Conservation (phyloP, 352 stramenopile genomes). For the Peronospora destructor region DNA sequence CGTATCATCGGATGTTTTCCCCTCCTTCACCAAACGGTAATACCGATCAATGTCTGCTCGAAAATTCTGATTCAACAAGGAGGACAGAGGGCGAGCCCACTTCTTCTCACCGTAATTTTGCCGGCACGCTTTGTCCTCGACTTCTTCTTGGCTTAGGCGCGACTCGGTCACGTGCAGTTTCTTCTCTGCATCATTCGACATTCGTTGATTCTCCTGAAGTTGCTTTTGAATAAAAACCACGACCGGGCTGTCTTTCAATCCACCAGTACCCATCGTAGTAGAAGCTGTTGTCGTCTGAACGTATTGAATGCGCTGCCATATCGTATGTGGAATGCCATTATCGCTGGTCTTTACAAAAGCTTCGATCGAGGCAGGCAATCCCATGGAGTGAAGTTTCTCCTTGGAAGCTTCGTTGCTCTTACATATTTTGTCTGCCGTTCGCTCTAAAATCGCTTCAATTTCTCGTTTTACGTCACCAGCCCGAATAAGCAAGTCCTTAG, state of each 20-base stretch:
- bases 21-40: slow-evolving; percentile 64
- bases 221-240: slow-evolving; percentile 38
- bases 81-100: slow-evolving; percentile 54
- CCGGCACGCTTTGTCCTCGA: slow-evolving; percentile 59
- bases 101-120: slow-evolving; percentile 55
- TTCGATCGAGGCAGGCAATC: slow-evolving; percentile 70
- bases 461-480: slow-evolving; percentile 45
- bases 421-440: slow-evolving; percentile 36
- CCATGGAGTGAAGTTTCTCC: slow-evolving; percentile 45
- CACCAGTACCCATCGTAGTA: slow-evolving; percentile 13
- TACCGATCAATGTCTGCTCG: slow-evolving; percentile 63
- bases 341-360: slow-evolving; percentile 62
- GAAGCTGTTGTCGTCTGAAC: slow-evolving; percentile 30
- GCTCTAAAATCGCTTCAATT: slow-evolving; percentile 36
- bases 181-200: slow-evolving; percentile 52
- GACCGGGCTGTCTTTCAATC: slow-evolving; percentile 27
- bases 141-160: slow-evolving; percentile 46
- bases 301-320: slow-evolving; percentile 55
- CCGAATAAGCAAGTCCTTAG: slow-evolving; percentile 42
- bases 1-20: slow-evolving; percentile 58
- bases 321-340: slow-evolving; percentile 43
- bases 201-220: slow-evolving; percentile 45
- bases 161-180: slow-evolving; percentile 49
- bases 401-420: slow-evolving; percentile 48
- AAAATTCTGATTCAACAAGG: slow-evolving; percentile 49